phyloP scores from a whole-genome alignment of 2,329 filamentous ascomycete species.

The Phaeosphaeriaceae sp. region DNA sequence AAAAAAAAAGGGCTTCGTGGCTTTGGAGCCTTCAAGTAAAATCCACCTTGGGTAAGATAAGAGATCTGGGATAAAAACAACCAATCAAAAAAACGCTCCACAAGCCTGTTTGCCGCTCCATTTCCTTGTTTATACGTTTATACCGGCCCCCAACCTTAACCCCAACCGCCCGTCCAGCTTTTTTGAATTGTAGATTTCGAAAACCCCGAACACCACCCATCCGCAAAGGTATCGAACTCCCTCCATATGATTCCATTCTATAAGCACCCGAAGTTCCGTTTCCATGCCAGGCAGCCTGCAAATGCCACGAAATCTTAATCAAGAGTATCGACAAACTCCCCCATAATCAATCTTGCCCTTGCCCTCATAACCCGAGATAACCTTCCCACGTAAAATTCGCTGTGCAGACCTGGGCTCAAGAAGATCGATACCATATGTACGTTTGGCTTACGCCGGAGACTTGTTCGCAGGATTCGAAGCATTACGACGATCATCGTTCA shows the following conservation, averaged over 20 bases:
- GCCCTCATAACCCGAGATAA: conserved; percentile 44
- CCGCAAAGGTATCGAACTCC: conserved; percentile 49
- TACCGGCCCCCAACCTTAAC: no score
- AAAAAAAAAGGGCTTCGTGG: no score
- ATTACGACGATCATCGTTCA: conserved; percentile 64
- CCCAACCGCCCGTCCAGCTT: conserved; percentile 32
- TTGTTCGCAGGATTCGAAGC: conserved; percentile 48
- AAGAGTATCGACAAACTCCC: conserved; percentile 46
- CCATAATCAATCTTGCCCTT: conserved; percentile 43
- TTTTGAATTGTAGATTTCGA: conserved; percentile 31
- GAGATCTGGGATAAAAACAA: no score
- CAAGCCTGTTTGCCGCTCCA: no score
- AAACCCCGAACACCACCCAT: conserved; percentile 40
- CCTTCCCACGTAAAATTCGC: conserved; percentile 43
- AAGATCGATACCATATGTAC: conserved; percentile 46
- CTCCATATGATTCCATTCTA: conserved; percentile 47
- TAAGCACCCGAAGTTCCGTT: conserved; percentile 38
- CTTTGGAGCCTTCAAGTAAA: no score
- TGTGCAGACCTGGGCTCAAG: conserved; percentile 41
- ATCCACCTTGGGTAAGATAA: no score
- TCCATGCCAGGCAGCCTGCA: conserved; percentile 45
- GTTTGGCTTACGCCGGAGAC: conserved; percentile 46
- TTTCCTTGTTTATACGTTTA: no score
- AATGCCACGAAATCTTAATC: conserved; percentile 48
- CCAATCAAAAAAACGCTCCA: no score